These are phyloP conservation scores for Sungouiella thailandica DNA, from an alignment of 805 yeast genomes.

Conservation along the genomic window DNA sequence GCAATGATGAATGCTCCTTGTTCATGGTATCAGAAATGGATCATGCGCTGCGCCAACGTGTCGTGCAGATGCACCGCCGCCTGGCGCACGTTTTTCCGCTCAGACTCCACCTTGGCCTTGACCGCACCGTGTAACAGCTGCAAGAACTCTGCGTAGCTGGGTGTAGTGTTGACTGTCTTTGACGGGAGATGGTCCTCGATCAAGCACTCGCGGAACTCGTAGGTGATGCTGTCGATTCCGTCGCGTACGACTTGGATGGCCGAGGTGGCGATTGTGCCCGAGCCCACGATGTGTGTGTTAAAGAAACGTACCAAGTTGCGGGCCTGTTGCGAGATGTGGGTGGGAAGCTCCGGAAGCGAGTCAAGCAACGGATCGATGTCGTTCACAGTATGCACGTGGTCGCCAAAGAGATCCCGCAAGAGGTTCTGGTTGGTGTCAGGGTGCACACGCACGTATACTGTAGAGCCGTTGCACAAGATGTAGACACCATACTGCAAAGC, in stretches of 20 bases:
- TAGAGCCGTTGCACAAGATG: conserved; percentile 64
- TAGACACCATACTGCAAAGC: conserved; percentile 70
- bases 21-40: conserved; percentile 35
- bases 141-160: conserved; percentile 63
- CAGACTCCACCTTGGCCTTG: conserved; percentile 46
- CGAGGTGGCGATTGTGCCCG: conserved; percentile 21
- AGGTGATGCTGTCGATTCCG: conserved; percentile 56
- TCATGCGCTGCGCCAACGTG: conserved; percentile 37
- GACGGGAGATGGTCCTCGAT: conserved; percentile 56
- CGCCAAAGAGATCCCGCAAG: conserved; percentile 71
- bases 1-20: no score
- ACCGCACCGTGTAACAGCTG: conserved; percentile 63
- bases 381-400: conserved; percentile 37
- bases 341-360: conserved; percentile 65
- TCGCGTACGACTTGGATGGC: conserved; percentile 61
- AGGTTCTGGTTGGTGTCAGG: conserved; percentile 62
- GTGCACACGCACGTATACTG: conserved; percentile 62
- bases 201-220: conserved; percentile 49
- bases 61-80: conserved; percentile 22
- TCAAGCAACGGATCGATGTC: conserved; percentile 46
- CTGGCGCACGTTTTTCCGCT: conserved; percentile 27
- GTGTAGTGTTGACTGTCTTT: conserved; percentile 25
- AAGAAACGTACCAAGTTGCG: conserved; percentile 58
- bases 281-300: conserved; percentile 29
- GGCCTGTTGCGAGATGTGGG: conserved; percentile 65